Percentiles rank a stretch among this genome's conserved stretches.
phyloP scores from a whole-genome alignment of 257 asterid genomes.

The Scutellaria baicalensis region DNA sequence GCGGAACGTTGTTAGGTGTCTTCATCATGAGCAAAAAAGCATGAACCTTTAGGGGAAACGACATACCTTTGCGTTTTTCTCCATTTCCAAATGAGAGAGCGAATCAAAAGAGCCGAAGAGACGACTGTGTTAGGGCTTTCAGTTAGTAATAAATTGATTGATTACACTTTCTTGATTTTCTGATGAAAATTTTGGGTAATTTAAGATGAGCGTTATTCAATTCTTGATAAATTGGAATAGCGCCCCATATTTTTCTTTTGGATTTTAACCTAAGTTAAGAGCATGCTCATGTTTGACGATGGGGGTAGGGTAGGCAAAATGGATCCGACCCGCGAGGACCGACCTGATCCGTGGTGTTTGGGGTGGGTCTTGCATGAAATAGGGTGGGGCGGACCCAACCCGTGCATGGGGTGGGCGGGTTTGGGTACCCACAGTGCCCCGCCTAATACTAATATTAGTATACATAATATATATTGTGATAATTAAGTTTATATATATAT shows the following conservation, averaged over 20 bases:
- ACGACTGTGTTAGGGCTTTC: slow-evolving; percentile 15
- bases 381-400: too few relatives aligned
- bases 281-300: too few relatives aligned
- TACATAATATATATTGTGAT: too few relatives aligned
- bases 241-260: not conserved
- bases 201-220: not conserved
- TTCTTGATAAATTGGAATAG: not conserved
- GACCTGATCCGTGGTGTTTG: too few relatives aligned
- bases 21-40: not conserved
- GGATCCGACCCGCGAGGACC: too few relatives aligned
- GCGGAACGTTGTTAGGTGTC: slow-evolving; percentile 10
- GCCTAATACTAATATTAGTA: too few relatives aligned
- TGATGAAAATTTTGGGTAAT: not conserved
- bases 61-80: slow-evolving; percentile 16
- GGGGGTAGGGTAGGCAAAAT: too few relatives aligned
- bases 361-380: too few relatives aligned
- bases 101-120: not conserved
- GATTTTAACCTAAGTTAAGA: not conserved
- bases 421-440: too few relatives aligned
- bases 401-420: too few relatives aligned
- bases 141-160: not conserved
- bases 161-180: not conserved
- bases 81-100: not conserved
- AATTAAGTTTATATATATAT: too few relatives aligned
- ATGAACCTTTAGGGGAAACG: not conserved